Base-by-base conservation (phyloP, 139 green algal genomes). In the Gonium pectorale region DNA sequence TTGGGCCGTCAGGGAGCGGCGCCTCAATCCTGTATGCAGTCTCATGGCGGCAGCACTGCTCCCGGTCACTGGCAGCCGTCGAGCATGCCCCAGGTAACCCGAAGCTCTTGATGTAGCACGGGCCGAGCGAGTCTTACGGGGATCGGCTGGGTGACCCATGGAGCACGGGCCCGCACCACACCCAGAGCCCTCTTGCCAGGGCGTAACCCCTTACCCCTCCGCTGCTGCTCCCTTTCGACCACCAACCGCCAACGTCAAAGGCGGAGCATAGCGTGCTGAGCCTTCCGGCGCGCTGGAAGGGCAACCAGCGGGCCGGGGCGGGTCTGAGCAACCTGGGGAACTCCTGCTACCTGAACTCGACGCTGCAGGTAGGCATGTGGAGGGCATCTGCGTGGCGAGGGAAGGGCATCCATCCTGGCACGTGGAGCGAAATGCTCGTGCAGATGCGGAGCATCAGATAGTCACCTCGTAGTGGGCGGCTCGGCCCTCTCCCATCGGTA, bases 321-420 rank as follows among this genome's bases (percentile, higher is more conserved):
- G 96, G 97, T 1, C 89, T 99, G 9, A 51, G 86, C 40, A 99
- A 99, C 89, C 83, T 98, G 49, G 97, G 97, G 72, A 99, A 99
- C 95, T 97, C 91, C 9, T 99, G 97, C 90, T 99, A 97, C 90
- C 92, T 99, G 86, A 99, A 99, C 90, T 92, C 89, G 27, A 97
- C 98, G 41, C 90, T 99, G 2, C 75, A 82, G 75, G 75, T 71
- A 29, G 9, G 68, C 24, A 15, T 7, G 51, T 59, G 7, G n/a
- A n/a, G n/a, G n/a, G n/a, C n/a, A n/a, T n/a, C n/a, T n/a, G n/a
- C n/a, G n/a, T n/a, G n/a, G n/a, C n/a, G n/a, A n/a, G n/a, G n/a
- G n/a, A n/a, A n/a, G n/a, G n/a, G n/a, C n/a, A n/a, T n/a, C n/a
- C n/a, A n/a, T n/a, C n/a, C n/a, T n/a, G n/a, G n/a, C n/a, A n/a